Base-by-base conservation (phyloP, 2,329 filamentous ascomycete genomes). In the Fusarium devonianum region DNA sequence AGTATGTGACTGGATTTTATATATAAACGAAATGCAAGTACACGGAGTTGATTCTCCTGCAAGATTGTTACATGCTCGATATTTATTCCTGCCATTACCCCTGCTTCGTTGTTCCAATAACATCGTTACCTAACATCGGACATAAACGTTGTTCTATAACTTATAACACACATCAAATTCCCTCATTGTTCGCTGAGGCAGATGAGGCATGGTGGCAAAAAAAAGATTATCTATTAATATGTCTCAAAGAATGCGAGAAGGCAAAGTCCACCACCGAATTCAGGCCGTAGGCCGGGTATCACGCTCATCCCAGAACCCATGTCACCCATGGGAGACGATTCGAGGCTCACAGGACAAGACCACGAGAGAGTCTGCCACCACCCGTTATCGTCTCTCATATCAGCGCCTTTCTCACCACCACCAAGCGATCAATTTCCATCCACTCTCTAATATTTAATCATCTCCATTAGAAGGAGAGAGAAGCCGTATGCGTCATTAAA, bases 401-500 rank as follows among this genome's bases (percentile, higher is more conserved):
- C 36, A 51, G 40, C 41, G 26, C 49, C 56, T 39, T 47, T 44
- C 45, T 33, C 43, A 48, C 19, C 39, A 38, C 37, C 36, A 51
- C 47, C 57, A 49, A 41, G 41, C 51, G 49, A 51, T 53, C 58
- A 63, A 30, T 49, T 53, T 50, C 53, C 61, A 53, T 58, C 54
- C 60, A 41, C 32, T 43, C 38, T 56, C 56, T 61, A 64, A 59
- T 54, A 67, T 60, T 63, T 63, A 63, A 58, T 63, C 55, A 64
- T 64, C 66, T 63, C 67, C 69, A 69, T 67, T 68, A 68, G 43
- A 67, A 71, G 46, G 60, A 68, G 54, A 63, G 59, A 68, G 67
- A 69, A 68, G 61, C 63, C 68, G 67, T 66, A 62, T 70, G 66
- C 60, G 56, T 68, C 66, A 65, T 69, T 63, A 67, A 66, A 53